Conservation (phyloP, 148 eudicot genomes). For the Nepenthes gracilis region DNA sequence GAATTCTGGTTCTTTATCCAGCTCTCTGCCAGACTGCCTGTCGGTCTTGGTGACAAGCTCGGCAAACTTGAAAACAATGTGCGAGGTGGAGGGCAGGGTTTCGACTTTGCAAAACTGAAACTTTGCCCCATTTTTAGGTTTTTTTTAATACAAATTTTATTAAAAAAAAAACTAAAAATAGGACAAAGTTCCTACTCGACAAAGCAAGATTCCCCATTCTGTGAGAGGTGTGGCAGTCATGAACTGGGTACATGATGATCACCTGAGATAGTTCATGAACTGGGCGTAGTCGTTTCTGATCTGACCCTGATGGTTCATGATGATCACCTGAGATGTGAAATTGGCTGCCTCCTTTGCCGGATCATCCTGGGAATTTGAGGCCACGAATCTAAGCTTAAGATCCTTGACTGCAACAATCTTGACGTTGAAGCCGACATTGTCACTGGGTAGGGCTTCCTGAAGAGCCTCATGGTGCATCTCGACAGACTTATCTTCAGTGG, state of each 20-base stretch:
- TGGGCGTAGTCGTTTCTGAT: no score
- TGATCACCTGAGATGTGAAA: not conserved
- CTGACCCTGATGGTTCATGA: no score
- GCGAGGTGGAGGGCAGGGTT: no score
- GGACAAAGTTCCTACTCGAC: no score
- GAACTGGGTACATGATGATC: no score
- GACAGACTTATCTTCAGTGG: constrained; percentile 29
- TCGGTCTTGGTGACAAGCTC: not conserved
- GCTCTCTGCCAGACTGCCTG: not conserved
- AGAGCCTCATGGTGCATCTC: constrained; percentile 28
- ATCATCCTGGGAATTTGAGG: not conserved
- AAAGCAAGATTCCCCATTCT: no score
- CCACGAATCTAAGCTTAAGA: not conserved
- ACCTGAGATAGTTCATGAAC: no score
- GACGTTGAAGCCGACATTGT: not conserved
- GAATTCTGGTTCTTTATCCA: not conserved
- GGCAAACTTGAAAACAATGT: not conserved
- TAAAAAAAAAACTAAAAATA: no score
- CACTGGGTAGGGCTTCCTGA: not conserved
- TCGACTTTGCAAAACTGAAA: no score
- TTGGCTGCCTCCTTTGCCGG: not conserved
- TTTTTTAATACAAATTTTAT: no score
- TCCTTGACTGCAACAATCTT: not conserved
- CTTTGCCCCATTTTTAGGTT: no score
- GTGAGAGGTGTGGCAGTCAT: not conserved